Conservation (phyloP, 2,329 filamentous ascomycete species). For the Ophiostoma himal-ulmi region DNA sequence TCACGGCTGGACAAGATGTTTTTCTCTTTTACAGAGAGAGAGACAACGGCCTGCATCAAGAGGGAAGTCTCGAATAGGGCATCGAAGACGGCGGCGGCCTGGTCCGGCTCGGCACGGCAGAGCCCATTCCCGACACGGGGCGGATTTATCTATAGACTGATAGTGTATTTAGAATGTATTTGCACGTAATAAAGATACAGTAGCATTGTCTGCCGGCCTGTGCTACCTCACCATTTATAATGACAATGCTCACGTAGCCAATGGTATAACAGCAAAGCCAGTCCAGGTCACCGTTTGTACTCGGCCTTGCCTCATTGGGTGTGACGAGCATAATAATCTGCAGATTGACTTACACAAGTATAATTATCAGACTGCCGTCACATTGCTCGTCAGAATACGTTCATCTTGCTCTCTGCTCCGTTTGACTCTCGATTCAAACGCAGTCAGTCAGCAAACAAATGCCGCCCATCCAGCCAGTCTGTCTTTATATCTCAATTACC, state of each 20-base stretch:
- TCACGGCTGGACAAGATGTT: constrained; percentile 28
- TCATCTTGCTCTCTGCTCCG: neutral
- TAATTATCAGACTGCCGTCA: neutral
- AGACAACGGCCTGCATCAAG: neutral
- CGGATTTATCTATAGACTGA: neutral
- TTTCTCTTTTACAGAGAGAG: neutral
- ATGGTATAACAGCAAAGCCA: neutral
- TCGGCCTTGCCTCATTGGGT: neutral
- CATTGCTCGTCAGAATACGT: neutral
- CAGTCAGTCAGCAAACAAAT: neutral
- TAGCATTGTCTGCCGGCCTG: neutral
- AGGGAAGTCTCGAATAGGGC: neutral
- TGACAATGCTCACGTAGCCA: neutral
- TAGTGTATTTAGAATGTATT: neutral
- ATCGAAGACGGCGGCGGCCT: neutral
- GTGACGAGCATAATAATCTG: neutral
- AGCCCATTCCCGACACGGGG: neutral
- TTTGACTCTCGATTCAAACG: neutral
- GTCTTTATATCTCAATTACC: neutral
- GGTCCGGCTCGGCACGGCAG: neutral
- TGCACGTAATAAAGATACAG: no score
- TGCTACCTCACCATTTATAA: neutral
- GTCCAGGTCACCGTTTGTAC: neutral
- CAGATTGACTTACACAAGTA: neutral
- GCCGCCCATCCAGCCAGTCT: neutral